Percentiles rank a stretch among this genome's conserved stretches.
phyloP scores from a whole-genome alignment of 164 flowering plant genomes.

The Aristolochia californica region DNA sequence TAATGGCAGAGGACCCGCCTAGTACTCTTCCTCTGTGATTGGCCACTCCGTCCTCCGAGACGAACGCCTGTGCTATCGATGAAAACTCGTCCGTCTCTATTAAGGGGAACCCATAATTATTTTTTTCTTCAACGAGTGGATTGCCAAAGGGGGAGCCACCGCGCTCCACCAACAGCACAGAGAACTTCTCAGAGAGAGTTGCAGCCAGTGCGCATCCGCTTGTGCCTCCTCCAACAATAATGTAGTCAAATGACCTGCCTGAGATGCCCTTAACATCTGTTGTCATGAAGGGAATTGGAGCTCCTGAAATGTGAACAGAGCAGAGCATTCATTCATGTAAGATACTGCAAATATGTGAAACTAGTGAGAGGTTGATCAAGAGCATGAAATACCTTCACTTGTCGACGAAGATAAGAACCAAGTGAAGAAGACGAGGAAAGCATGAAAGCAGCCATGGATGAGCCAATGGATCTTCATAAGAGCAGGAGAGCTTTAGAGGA shows the following conservation, averaged over 20 bases:
- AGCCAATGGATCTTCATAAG: not conserved
- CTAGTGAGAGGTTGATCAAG: not conserved
- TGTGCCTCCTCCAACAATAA: conserved; percentile 43
- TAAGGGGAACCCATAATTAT: conserved; percentile 15
- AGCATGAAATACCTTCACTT: too few relatives aligned
- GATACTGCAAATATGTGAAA: not conserved
- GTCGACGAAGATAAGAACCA: not conserved
- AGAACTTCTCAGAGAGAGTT: conserved; percentile 28
- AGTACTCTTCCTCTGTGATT: conserved; percentile 30
- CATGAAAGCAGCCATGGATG: not conserved
- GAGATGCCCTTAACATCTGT: conserved; percentile 18
- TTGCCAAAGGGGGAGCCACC: conserved; percentile 18
- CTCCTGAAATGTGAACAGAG: conserved; percentile 7
- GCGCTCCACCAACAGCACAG: conserved; percentile 20
- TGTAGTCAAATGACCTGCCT: conserved; percentile 33
- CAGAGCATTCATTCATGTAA: not conserved
- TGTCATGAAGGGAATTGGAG: conserved; percentile 18
- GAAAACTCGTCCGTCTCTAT: conserved; percentile 20
- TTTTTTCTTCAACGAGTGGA: conserved; percentile 6
- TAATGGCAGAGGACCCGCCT: conserved; percentile 33
- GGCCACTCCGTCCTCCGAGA: conserved; percentile 27
- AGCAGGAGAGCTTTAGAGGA: too few relatives aligned
- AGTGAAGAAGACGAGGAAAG: not conserved
- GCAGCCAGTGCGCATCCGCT: conserved; percentile 40
- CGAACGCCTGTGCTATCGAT: conserved; percentile 22